Percentiles rank a stretch among this genome's conserved stretches.
Evolutionary conservation across 768 basidiomycete genomes (phyloP).

Genomic region (Nidularia sp.): DNA sequence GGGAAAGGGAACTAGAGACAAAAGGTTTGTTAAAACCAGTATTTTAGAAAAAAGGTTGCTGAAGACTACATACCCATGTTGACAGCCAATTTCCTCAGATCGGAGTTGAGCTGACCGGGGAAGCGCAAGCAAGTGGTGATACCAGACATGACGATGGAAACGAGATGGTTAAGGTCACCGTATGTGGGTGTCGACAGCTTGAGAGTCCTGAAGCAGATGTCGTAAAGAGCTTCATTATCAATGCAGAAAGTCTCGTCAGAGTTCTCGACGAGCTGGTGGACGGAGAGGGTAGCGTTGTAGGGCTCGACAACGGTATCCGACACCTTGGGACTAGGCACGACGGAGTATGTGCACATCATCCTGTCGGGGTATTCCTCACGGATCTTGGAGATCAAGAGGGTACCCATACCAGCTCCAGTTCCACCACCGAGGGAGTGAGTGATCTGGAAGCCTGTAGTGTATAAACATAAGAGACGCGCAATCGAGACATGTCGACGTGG

Average conservation of each 20-base stretch:
- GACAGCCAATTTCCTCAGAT: conserved; percentile 95
- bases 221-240: conserved; percentile 98
- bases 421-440: conserved; percentile 99
- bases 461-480: conserved; percentile 6
- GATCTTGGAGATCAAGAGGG: conserved; percentile 97
- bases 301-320: conserved; percentile 99
- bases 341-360: conserved; percentile 99
- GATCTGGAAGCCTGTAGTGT: conserved; percentile 96
- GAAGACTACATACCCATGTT: conserved; percentile 98
- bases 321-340: conserved; percentile 95
- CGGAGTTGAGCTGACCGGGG: conserved; percentile 99
- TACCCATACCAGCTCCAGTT: conserved; percentile 99
- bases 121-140: conserved; percentile 98
- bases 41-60: not conserved
- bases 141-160: conserved; percentile 97
- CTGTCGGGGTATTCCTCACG: conserved; percentile 98
- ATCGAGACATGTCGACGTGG: not conserved
- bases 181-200: conserved; percentile 95
- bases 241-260: conserved; percentile 99
- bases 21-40: not conserved
- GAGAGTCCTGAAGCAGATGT: conserved; percentile 97
- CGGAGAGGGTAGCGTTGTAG: conserved; percentile 97
- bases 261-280: conserved; percentile 99
- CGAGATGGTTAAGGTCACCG: conserved; percentile 96
- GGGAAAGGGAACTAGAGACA: conserved; percentile 83